These are phyloP conservation scores for Berkeleyomyces basicola DNA, from an alignment of 2,329 filamentous ascomycete species.

Conservation along the genomic window DNA sequence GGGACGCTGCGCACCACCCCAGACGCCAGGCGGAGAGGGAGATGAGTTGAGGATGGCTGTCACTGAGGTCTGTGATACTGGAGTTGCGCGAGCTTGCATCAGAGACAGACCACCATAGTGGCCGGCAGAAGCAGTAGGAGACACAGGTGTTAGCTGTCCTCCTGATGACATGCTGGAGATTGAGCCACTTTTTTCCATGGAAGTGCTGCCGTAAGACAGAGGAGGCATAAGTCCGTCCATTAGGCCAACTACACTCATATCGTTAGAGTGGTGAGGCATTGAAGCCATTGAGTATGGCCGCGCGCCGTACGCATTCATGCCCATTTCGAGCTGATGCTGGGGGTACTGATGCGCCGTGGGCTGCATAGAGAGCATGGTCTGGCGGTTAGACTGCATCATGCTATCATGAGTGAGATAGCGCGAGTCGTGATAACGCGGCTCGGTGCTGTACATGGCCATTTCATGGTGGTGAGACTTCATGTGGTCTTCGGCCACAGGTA, in stretches of 20 bases:
- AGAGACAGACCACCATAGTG: background rate
- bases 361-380: conserved; percentile 3
- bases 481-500: background rate
- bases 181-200: conserved; percentile 9
- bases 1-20: background rate
- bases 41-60: conserved; percentile 12
- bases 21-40: conserved; percentile 2
- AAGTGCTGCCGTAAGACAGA: background rate
- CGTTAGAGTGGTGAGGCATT: background rate
- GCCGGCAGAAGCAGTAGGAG: conserved; percentile 1
- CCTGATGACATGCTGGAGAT: conserved; percentile 10
- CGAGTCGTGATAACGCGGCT: conserved; percentile 2
- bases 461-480: conserved; percentile 4
- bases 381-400: conserved; percentile 2
- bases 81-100: background rate
- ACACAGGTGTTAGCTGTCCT: conserved; percentile 6
- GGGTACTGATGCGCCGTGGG: conserved; percentile 9
- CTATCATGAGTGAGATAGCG: background rate
- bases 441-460: conserved; percentile 6
- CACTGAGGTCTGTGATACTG: conserved; percentile 6
- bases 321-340: conserved; percentile 4
- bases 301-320: conserved; percentile 5
- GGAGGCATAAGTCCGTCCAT: background rate
- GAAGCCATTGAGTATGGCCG: conserved; percentile 4
- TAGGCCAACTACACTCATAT: background rate